These are phyloP conservation scores for Aspergillus alliaceus DNA, from an alignment of 2,329 filamentous ascomycete genomes.

Conservation along the genomic window DNA sequence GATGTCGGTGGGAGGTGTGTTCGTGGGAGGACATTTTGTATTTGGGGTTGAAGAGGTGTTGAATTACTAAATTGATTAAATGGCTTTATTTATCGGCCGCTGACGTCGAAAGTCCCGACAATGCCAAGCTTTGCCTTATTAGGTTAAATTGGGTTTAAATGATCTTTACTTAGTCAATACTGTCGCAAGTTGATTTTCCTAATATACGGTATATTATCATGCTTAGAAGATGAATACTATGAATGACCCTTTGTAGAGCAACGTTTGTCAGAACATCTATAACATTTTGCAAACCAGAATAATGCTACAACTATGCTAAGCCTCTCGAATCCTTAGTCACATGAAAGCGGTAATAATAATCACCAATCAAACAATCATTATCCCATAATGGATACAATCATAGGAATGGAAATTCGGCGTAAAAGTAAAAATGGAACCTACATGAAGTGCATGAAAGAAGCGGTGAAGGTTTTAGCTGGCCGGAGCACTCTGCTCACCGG, in stretches of 20 bases:
- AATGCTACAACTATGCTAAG: neutral
- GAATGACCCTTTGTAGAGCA: neutral
- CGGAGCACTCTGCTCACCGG: constrained; percentile 30
- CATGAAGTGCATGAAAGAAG: constrained; percentile 4
- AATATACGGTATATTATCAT: too few relatives aligned
- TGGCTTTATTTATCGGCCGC: neutral
- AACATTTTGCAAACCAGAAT: neutral
- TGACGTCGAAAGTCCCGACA: neutral
- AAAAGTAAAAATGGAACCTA: constrained; percentile 3
- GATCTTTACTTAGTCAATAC: too few relatives aligned
- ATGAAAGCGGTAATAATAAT: neutral
- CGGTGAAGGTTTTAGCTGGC: constrained; percentile 23
- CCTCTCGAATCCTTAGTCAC: neutral
- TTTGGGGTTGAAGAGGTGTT: neutral
- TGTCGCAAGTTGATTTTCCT: too few relatives aligned
- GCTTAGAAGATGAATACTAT: too few relatives aligned
- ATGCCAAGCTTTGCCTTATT: constrained; percentile 13
- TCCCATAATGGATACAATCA: constrained; percentile 29
- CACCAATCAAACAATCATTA: neutral
- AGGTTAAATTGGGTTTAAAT: neutral
- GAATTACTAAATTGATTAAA: neutral
- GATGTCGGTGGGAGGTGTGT: constrained; percentile 21
- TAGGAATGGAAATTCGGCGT: constrained; percentile 13
- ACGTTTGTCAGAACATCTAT: neutral
- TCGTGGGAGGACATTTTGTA: constrained; percentile 10